These are phyloP conservation scores for Suillus clintonianus DNA, from an alignment of 768 basidiomycete species.

Conservation along the genomic window DNA sequence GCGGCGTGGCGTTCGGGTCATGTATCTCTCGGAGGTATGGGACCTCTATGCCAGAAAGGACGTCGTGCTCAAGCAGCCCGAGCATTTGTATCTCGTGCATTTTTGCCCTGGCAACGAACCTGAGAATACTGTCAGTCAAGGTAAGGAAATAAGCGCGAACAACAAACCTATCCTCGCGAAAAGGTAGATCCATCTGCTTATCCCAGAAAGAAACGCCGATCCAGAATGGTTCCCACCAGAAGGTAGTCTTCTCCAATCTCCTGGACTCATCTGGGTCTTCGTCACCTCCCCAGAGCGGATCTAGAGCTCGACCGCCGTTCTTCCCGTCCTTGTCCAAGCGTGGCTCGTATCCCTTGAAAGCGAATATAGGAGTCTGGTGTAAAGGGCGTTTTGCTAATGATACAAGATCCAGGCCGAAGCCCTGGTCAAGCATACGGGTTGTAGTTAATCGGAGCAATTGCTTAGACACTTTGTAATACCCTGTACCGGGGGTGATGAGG, in stretches of 20 bases:
- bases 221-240: constrained; percentile 94
- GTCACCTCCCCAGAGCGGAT: constrained; percentile 78
- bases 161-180: constrained; percentile 70
- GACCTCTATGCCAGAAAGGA: constrained; percentile 85
- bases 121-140: constrained; percentile 30
- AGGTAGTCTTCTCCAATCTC: constrained; percentile 51
- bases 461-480: constrained; percentile 91
- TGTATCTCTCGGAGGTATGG: constrained; percentile 64
- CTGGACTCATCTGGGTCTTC: constrained; percentile 42
- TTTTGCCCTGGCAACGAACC: constrained; percentile 92
- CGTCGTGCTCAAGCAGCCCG: constrained; percentile 87
- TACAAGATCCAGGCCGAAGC: constrained; percentile 86
- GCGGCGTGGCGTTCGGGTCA: constrained; percentile 32
- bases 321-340: constrained; percentile 52
- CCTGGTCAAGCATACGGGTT: constrained; percentile 91
- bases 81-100: constrained; percentile 98
- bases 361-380: constrained; percentile 92
- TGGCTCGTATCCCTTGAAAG: constrained; percentile 73
- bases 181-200: constrained; percentile 81
- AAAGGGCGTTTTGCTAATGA: constrained; percentile 89
- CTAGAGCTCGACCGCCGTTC: constrained; percentile 48
- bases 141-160: neutral
- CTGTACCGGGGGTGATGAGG: constrained; percentile 90
- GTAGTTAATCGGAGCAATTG: constrained; percentile 88
- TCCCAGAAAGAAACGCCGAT: constrained; percentile 84